Evolutionary conservation across 2,329 filamentous ascomycete genomes (phyloP).

Genomic region (Coleophoma eucalyptorum): DNA sequence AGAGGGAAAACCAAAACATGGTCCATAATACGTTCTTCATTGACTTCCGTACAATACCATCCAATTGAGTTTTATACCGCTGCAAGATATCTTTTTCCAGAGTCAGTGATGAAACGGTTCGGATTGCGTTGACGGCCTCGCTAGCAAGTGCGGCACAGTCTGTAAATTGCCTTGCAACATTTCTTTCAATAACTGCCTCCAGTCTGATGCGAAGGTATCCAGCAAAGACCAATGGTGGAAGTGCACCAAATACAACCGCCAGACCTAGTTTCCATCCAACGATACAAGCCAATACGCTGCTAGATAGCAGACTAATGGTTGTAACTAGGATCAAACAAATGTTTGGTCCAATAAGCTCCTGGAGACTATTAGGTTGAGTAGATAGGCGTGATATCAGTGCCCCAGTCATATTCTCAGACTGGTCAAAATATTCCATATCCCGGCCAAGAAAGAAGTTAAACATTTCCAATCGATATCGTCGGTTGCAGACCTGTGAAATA

Average conservation of each 20-base stretch:
- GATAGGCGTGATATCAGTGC: conserved; percentile 83
- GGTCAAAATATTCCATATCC: conserved; percentile 86
- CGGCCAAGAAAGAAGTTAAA: conserved; percentile 70
- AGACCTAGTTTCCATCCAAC: conserved; percentile 42
- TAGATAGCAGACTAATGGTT: conserved; percentile 35
- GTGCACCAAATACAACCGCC: conserved; percentile 35
- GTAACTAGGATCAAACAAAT: conserved; percentile 37
- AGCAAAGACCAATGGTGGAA: conserved; percentile 35
- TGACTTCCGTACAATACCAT: conserved; percentile 14
- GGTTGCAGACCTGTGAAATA: neutral
- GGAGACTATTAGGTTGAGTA: conserved; percentile 65
- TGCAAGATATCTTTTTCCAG: conserved; percentile 31
- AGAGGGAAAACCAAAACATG: conserved; percentile 24
- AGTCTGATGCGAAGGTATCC: conserved; percentile 41
- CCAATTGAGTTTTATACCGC: conserved; percentile 29
- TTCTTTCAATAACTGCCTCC: conserved; percentile 32
- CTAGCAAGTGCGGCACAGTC: conserved; percentile 38
- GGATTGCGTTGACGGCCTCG: conserved; percentile 39
- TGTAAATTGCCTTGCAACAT: conserved; percentile 30
- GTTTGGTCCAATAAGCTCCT: conserved; percentile 41
- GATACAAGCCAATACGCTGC: conserved; percentile 34
- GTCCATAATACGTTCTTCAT: conserved; percentile 11
- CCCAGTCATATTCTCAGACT: conserved; percentile 80
- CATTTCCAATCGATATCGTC: neutral
- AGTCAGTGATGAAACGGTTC: conserved; percentile 38